A percentile compares a stretch with the other conserved stretches of the same genome.
These are phyloP conservation scores for Hanseniaspora singularis DNA, from an alignment of 805 yeast genomes.

Conservation along the genomic window DNA sequence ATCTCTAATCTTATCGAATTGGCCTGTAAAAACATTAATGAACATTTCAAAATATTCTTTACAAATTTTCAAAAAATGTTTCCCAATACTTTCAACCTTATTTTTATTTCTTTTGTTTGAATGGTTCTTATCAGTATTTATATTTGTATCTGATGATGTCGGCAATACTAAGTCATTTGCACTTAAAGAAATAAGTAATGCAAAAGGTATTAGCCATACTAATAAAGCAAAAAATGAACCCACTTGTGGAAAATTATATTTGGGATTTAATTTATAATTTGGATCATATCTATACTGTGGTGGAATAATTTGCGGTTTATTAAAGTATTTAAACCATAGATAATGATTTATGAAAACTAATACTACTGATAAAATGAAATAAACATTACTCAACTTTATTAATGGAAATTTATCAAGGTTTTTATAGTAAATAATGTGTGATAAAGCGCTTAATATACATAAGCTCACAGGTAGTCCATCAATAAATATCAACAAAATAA, in stretches of 20 bases:
- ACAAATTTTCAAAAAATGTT: constrained; percentile 44
- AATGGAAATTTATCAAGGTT: constrained; percentile 76
- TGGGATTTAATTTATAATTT: constrained; percentile 48
- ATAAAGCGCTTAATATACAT: constrained; percentile 52
- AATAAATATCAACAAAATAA: constrained; percentile 48
- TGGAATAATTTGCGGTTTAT: constrained; percentile 49
- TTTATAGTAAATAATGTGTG: constrained; percentile 63
- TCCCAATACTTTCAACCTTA: constrained; percentile 52
- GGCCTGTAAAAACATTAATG: constrained; percentile 12
- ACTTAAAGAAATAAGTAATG: constrained; percentile 78
- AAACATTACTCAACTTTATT: constrained; percentile 59
- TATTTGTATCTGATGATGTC: constrained; percentile 26
- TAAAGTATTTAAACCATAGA: constrained; percentile 79
- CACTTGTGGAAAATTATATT: constrained; percentile 77
- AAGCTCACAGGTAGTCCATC: constrained; percentile 72
- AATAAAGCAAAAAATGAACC: constrained; percentile 92
- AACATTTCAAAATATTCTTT: constrained; percentile 31
- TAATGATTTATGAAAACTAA: constrained; percentile 72
- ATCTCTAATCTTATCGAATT: constrained; percentile 11
- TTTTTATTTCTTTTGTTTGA: constrained; percentile 27
- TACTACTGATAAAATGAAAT: constrained; percentile 57
- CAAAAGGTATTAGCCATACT: constrained; percentile 89
- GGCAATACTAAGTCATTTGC: constrained; percentile 88
- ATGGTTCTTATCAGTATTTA: constrained; percentile 19
- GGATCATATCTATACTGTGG: constrained; percentile 51